These are phyloP conservation scores for Monilinia aucupariae DNA, from an alignment of 2,329 filamentous ascomycete genomes.

Conservation along the genomic window DNA sequence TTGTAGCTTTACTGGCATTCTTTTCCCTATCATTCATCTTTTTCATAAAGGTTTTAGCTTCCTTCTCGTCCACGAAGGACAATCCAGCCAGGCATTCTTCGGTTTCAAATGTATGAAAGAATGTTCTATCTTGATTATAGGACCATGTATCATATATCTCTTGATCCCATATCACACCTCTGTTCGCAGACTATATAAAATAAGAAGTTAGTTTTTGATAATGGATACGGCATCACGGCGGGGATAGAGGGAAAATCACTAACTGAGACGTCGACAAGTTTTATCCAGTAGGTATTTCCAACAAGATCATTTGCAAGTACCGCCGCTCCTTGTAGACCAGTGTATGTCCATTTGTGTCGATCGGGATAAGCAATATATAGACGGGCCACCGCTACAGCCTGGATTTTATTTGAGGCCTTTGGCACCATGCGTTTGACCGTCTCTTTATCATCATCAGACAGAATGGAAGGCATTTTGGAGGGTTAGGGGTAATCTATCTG, in stretches of 20 bases:
- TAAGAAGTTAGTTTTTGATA: slow-evolving; percentile 22
- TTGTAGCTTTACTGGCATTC: slow-evolving; percentile 85
- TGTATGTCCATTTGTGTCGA: slow-evolving; percentile 83
- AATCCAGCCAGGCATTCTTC: slow-evolving; percentile 86
- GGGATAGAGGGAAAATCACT: slow-evolving; percentile 35
- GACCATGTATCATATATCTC: slow-evolving; percentile 93
- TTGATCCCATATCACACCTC: slow-evolving; percentile 93
- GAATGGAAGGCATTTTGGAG: slow-evolving; percentile 43
- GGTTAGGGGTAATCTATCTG: slow-evolving; percentile 10
- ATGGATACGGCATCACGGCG: not conserved
- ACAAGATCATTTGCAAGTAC: slow-evolving; percentile 92
- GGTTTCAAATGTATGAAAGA: slow-evolving; percentile 96
- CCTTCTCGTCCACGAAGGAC: slow-evolving; percentile 94
- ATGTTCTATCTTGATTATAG: slow-evolving; percentile 95
- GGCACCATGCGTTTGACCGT: slow-evolving; percentile 92
- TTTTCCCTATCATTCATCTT: slow-evolving; percentile 96
- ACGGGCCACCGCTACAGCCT: slow-evolving; percentile 86
- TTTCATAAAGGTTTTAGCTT: slow-evolving; percentile 94
- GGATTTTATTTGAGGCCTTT: slow-evolving; percentile 94
- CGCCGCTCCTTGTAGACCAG: slow-evolving; percentile 83
- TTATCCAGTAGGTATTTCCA: slow-evolving; percentile 94
- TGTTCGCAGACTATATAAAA: slow-evolving; percentile 62
- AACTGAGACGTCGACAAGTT: slow-evolving; percentile 94
- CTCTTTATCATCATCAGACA: slow-evolving; percentile 92
- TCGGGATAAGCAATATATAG: slow-evolving; percentile 92